Evolutionary conservation across 495 filamentous ascomycete genomes (phyloP), one percentile per base, ranked within the genome.

Genomic region (Staphylotrichum longicolle): DNA sequence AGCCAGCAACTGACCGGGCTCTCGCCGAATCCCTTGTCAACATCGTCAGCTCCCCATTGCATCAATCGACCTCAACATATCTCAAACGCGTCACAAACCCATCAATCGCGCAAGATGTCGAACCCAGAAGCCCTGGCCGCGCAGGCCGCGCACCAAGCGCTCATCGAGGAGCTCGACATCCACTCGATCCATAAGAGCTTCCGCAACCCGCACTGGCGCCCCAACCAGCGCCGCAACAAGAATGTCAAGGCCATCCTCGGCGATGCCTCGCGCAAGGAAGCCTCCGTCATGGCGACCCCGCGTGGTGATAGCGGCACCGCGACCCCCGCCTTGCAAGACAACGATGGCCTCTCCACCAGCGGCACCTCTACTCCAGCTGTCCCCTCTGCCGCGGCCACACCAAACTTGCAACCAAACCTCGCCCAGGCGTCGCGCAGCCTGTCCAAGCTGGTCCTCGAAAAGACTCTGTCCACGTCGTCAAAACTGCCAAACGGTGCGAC

Each of bases 181-280:
- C 86, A 91, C 61, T 79, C 84, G 15, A 81, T 91, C 68, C 87
- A 82, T 32, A 91, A 92, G 72, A 89, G 85, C 58, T 98, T 95
- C 80, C 91, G 94, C 65, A 96, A 91, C 69, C 78, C 87, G 0
- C 74, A 86, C 70, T 98, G 93, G 93, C 91, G 87, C 63, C 89
- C 95, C 15, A 89, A 93, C 59, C 88, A 91, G 73, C 91, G 94
- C 12, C 91, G 94, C 73, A 98, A 97, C 81, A 97, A 97, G 78
- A 96, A 95, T 70, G 87, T 98, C 75, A 98, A 98, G 75, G 90
- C 96, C 70, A 91, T 98, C 61, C 82, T 98, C 62, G 86, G 91
- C n/a, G 94, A 98, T 66, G 90, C 87, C 34, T 82, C 88, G 30
- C 86, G 91, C 42, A 92, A 91, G 71, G 87, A 93, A 77, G 89